Evolutionary conservation across 176 grass and related monocot species (phyloP), one percentile per base, ranked within the genome.

Genomic region (Paspalum vaginatum): DNA sequence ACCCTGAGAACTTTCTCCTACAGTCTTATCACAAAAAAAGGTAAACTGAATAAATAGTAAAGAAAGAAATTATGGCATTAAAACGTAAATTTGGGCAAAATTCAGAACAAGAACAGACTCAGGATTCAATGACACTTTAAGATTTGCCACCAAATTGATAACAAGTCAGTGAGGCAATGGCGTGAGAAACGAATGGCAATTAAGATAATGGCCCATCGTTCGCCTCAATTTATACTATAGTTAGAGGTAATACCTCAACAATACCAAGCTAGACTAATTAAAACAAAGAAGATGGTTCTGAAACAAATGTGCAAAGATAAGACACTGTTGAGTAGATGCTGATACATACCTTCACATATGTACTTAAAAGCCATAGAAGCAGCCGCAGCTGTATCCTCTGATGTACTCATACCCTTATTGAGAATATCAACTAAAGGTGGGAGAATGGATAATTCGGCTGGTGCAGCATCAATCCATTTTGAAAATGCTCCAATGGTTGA

Each of bases 301-400:
- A 77, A 83, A 44, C 14, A 70, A 24, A 83, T 57, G 62, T 26
- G 15, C 38, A 12, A 79, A 43, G 26, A 55, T 56, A 85, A 85
- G 5, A 73, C 37, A 41, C 24, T 32, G 39, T 14, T 38, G 68
- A 79, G 26, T 16, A 83, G 25, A 84, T 70, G 62, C 21, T 20
- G 39, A 85, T 75, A 46, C 48, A 47, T 93, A 99, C 96, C 96
- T 99, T 99, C 96, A 91, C 96, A 99, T 91, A 99, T 95, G 85
- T 95, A 91, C 78, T 99, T 99, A 77, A 95, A 99, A 86, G 96
- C 82, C 84, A 99, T 49, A 86, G 90, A 94, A 78, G 92, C 90
- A 51, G 96, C 90, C 70, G 90, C 86, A 75, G 92, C 96, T 75
- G 81, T 89, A 75, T 93, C 92, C 76, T 95, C 92, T 51, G 96